Conservation (phyloP, 768 basidiomycete genomes). For the Lactarius tabidus region DNA sequence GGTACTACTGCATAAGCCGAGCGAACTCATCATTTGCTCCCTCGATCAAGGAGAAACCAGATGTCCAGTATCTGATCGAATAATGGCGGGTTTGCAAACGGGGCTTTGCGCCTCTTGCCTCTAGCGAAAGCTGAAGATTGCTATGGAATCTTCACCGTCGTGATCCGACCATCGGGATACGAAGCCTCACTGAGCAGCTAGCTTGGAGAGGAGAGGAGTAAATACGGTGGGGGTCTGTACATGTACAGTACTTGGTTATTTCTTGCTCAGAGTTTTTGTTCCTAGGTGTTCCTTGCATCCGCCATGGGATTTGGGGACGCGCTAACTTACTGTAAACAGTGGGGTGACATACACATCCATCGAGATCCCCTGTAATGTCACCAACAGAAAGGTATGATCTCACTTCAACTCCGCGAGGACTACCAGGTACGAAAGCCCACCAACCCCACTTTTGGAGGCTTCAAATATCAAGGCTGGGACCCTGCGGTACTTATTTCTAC, state of each 20-base stretch:
- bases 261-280: conserved; percentile 5
- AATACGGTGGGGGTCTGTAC: not conserved
- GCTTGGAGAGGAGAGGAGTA: not conserved
- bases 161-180: not conserved
- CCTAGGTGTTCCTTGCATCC: conserved; percentile 13
- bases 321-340: too few species aligned
- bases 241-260: not conserved
- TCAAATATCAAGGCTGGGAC: conserved; percentile 14
- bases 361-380: conserved; percentile 13
- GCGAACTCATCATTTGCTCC: not conserved
- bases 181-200: conserved; percentile 1
- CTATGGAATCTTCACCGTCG: not conserved
- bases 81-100: not conserved
- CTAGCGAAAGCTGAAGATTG: conserved; percentile 22
- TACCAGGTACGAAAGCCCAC: conserved; percentile 10
- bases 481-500: conserved; percentile 3
- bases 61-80: not conserved
- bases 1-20: not conserved
- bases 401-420: conserved; percentile 19
- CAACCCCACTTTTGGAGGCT: conserved; percentile 18
- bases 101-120: not conserved
- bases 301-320: not conserved
- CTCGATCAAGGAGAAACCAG: not conserved
- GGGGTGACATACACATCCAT: not conserved
- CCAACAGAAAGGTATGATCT: not conserved